These are phyloP conservation scores for Pythium phragmitis DNA, from an alignment of 352 stramenopile genomes.

Conservation along the genomic window DNA sequence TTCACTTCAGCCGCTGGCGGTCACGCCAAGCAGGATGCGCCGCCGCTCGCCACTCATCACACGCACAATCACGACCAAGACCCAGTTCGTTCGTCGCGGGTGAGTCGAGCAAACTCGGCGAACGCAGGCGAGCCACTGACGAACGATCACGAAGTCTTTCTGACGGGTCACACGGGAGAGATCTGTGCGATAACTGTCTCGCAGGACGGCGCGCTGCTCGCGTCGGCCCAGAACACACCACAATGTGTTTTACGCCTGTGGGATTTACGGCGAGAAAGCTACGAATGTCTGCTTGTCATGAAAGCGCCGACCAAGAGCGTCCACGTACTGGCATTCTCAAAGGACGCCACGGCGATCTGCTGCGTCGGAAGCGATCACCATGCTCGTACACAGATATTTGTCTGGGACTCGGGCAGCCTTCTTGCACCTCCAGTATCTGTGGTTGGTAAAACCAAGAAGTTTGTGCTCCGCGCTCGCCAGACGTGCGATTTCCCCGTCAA, in stretches of 20 bases:
- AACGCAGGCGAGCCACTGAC: conserved; percentile 4
- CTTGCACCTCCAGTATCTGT: not conserved
- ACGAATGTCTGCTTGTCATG: conserved; percentile 48
- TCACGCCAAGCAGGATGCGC: not conserved
- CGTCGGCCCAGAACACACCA: conserved; percentile 39
- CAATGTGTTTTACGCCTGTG: conserved; percentile 50
- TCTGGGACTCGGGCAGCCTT: conserved; percentile 61
- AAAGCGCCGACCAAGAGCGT: conserved; percentile 49
- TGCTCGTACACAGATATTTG: conserved; percentile 67
- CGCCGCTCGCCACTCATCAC: not conserved
- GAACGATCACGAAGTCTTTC: conserved; percentile 26
- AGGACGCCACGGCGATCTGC: conserved; percentile 35
- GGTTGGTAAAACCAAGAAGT: conserved; percentile 7
- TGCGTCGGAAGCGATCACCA: conserved; percentile 61
- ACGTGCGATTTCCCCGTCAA: conserved; percentile 85
- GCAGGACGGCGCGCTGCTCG: conserved; percentile 38
- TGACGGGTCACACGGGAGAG: conserved; percentile 26
- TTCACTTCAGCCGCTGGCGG: conserved; percentile 8
- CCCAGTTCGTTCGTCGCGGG: not conserved
- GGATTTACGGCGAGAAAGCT: conserved; percentile 31
- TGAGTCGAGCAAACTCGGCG: not conserved
- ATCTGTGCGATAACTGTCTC: conserved; percentile 42
- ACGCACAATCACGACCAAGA: conserved; percentile 5
- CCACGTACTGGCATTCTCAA: conserved; percentile 50
- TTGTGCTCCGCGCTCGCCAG: conserved; percentile 71